Percentiles rank a stretch among this genome's conserved stretches.
Evolutionary conservation across 176 grass and related monocot species (phyloP).

Genomic region (Areca catechu): DNA sequence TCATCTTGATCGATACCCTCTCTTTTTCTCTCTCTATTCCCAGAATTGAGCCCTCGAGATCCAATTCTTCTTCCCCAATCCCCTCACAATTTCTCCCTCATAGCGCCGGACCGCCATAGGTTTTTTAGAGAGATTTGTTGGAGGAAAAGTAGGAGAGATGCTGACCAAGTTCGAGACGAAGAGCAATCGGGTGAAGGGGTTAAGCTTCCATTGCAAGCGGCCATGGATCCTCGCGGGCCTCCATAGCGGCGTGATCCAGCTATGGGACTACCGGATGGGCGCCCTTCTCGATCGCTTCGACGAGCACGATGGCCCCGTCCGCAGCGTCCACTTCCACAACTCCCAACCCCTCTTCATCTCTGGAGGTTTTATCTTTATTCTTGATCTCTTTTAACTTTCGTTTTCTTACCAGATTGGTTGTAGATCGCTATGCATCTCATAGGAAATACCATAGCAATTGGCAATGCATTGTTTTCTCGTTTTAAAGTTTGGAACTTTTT

Average conservation of each 20-base stretch:
- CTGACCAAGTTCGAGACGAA: constrained; percentile 99
- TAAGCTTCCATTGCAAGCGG: constrained; percentile 76
- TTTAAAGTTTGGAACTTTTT: too few species aligned
- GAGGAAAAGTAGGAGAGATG: constrained; percentile 27
- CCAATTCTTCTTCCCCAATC: neutral
- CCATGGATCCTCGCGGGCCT: constrained; percentile 81
- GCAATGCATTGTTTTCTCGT: too few species aligned
- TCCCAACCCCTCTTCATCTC: constrained; percentile 94
- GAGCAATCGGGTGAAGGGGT: constrained; percentile 96
- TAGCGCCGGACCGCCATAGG: neutral
- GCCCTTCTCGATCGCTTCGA: constrained; percentile 87
- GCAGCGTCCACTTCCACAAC: constrained; percentile 82
- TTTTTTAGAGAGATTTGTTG: too few species aligned
- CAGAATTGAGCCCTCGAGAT: constrained; percentile 8
- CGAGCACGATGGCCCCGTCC: constrained; percentile 77
- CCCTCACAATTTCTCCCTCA: constrained; percentile 3
- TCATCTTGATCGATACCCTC: too few species aligned
- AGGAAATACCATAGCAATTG: too few species aligned
- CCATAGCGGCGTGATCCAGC: constrained; percentile 84
- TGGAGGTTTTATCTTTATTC: constrained; percentile 47
- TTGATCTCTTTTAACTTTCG: too few species aligned
- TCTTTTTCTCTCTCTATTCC: neutral
- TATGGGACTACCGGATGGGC: constrained; percentile 92
- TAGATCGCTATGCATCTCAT: too few species aligned
- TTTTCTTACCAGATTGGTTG: too few species aligned